Conservation (phyloP, 192 early-diverging fungal genomes). For the Backusella tarrabulga region DNA sequence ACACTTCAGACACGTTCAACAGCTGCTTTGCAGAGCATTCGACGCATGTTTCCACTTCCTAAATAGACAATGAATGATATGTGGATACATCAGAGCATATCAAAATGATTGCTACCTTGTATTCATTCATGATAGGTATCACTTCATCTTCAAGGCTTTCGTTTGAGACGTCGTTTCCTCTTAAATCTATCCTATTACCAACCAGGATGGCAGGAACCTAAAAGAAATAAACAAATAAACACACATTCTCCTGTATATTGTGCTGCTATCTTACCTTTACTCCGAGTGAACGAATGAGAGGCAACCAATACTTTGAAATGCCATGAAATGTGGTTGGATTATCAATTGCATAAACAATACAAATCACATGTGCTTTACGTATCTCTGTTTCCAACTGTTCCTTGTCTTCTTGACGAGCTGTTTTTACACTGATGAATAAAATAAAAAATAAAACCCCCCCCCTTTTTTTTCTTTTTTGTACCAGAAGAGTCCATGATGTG, state of each 20-base stretch:
- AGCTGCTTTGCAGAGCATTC: slow-evolving; percentile 95
- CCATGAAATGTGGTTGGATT: slow-evolving; percentile 82
- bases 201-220: slow-evolving; percentile 91
- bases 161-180: slow-evolving; percentile 79
- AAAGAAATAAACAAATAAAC: no score
- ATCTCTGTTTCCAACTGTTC: slow-evolving; percentile 90
- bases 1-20: slow-evolving; percentile 95
- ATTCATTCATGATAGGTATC: slow-evolving; percentile 98
- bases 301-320: slow-evolving; percentile 87
- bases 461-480: no score
- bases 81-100: not conserved
- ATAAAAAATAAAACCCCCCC: no score
- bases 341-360: slow-evolving; percentile 94
- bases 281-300: slow-evolving; percentile 86
- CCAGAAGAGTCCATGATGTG: slow-evolving; percentile 98
- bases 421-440: not conserved
- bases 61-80: not conserved
- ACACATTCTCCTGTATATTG: not conserved
- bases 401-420: slow-evolving; percentile 84
- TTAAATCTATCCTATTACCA: slow-evolving; percentile 87
- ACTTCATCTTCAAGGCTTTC: slow-evolving; percentile 91
- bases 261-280: slow-evolving; percentile 63
- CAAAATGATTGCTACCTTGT: slow-evolving; percentile 59
- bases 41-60: slow-evolving; percentile 99
- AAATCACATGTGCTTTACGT: slow-evolving; percentile 95